A percentile compares a stretch with the other conserved stretches of the same genome.
phyloP scores from a whole-genome alignment of 345 rosid species.

The Citrus australasica region DNA sequence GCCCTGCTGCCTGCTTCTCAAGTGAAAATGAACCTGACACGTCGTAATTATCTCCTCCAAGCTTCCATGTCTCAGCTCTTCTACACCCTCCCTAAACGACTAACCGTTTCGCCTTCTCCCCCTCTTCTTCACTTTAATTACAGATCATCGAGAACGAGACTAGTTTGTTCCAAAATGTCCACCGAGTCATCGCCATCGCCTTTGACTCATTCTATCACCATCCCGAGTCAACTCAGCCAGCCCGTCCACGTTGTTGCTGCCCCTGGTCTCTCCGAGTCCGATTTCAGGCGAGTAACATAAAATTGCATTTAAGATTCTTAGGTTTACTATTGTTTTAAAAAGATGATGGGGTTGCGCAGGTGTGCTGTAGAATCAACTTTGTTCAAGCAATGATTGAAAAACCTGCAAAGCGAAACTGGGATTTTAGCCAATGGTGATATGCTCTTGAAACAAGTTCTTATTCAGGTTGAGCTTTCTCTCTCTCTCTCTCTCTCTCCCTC shows the following conservation, averaged over 20 bases:
- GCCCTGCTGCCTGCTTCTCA: background rate
- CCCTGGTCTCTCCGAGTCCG: conserved; percentile 59
- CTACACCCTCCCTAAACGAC: conserved; percentile 24
- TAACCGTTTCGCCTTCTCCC: conserved; percentile 10
- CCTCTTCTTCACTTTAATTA: conserved; percentile 18
- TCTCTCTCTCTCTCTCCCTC: background rate
- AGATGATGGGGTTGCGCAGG: conserved; percentile 29
- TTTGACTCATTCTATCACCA: conserved; percentile 39
- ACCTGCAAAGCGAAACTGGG: conserved; percentile 70
- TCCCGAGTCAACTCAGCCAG: conserved; percentile 50
- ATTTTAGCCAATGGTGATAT: conserved; percentile 58
- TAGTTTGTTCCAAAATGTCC: conserved; percentile 36
- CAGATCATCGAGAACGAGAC: background rate
- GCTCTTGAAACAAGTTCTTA: conserved; percentile 58
- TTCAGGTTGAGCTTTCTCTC: conserved; percentile 46
- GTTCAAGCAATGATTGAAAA: conserved; percentile 79
- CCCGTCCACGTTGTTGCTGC: conserved; percentile 60
- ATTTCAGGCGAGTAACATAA: conserved; percentile 50
- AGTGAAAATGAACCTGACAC: background rate
- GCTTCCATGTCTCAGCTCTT: conserved; percentile 9
- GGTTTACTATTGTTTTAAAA: background rate
- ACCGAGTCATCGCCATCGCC: conserved; percentile 24
- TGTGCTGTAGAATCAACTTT: conserved; percentile 66
- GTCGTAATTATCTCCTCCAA: background rate
- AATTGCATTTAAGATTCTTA: background rate